phyloP scores from a whole-genome alignment of 2,329 filamentous ascomycete genomes.

The Trichoderma sp. region DNA sequence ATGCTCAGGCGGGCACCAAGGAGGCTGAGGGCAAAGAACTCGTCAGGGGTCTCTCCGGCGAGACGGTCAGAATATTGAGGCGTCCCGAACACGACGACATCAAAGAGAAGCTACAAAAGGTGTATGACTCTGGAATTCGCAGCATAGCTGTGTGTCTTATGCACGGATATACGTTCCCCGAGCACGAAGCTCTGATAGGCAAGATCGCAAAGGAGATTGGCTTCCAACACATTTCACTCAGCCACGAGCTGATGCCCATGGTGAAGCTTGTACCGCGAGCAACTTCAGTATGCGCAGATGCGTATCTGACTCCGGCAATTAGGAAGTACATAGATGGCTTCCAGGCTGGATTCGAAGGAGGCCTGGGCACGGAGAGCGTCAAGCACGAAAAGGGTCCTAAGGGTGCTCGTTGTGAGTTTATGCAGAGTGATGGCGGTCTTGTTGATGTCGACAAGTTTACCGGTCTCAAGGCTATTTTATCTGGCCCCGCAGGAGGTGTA shows the following conservation, averaged over 20 bases:
- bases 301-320: conserved; percentile 47
- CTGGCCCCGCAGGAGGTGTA: conserved; percentile 88
- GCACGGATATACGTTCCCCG: conserved; percentile 89
- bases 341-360: conserved; percentile 76
- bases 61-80: conserved; percentile 67
- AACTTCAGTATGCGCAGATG: conserved; percentile 47
- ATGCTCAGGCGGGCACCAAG: conserved; percentile 52
- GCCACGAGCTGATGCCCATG: conserved; percentile 46
- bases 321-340: conserved; percentile 66
- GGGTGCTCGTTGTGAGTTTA: conserved; percentile 87
- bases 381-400: conserved; percentile 63
- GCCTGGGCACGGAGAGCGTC: conserved; percentile 74
- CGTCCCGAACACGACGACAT: conserved; percentile 58
- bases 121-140: conserved; percentile 67
- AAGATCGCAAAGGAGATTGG: conserved; percentile 77
- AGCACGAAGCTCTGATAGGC: conserved; percentile 79
- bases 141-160: conserved; percentile 90
- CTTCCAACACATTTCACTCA: conserved; percentile 67
- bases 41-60: conserved; percentile 66
- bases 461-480: conserved; percentile 81
- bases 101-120: conserved; percentile 57
- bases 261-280: conserved; percentile 47
- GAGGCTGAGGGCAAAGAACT: conserved; percentile 58
- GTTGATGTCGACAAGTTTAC: conserved; percentile 80
- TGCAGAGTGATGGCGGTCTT: conserved; percentile 81